These are phyloP conservation scores for Phaffia tasmanica DNA, from an alignment of 768 basidiomycete genomes.

Conservation along the genomic window DNA sequence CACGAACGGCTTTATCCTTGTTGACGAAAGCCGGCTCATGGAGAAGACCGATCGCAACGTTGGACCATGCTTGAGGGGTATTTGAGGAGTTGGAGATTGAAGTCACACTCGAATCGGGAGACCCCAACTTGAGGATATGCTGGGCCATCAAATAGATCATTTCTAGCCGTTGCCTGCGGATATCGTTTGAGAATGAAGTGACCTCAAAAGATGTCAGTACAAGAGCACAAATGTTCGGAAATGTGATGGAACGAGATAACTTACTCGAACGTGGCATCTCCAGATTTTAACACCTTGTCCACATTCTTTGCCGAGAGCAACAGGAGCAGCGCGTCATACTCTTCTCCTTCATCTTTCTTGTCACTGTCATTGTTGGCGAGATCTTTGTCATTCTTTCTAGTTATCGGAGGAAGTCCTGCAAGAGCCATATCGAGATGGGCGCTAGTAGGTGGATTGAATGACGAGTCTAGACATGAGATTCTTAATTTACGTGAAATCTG, in stretches of 20 bases:
- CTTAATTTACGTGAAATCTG: neutral
- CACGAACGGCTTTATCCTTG: slow-evolving; percentile 20
- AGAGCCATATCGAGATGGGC: slow-evolving; percentile 17
- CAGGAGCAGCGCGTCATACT: slow-evolving; percentile 20
- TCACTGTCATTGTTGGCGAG: neutral
- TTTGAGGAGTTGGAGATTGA: neutral
- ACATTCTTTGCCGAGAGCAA: slow-evolving; percentile 25
- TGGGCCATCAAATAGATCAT: slow-evolving; percentile 22
- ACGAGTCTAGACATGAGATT: slow-evolving; percentile 19
- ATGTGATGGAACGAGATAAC: neutral
- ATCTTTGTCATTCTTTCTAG: too few relatives aligned
- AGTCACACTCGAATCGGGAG: too few relatives aligned
- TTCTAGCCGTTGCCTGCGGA: slow-evolving; percentile 17
- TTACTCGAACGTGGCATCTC: slow-evolving; percentile 25
- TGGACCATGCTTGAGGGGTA: slow-evolving; percentile 3
- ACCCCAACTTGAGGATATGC: neutral
- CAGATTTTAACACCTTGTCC: slow-evolving; percentile 16
- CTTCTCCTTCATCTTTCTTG: neutral
- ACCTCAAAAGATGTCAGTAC: neutral
- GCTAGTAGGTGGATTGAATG: slow-evolving; percentile 17
- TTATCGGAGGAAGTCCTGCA: slow-evolving; percentile 4
- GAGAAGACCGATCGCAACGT: slow-evolving; percentile 24
- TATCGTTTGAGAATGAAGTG: neutral
- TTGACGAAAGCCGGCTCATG: slow-evolving; percentile 21
- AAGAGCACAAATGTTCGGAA: neutral